phyloP scores from a whole-genome alignment of 2,329 filamentous ascomycete species.

The Aspergillus ustus region DNA sequence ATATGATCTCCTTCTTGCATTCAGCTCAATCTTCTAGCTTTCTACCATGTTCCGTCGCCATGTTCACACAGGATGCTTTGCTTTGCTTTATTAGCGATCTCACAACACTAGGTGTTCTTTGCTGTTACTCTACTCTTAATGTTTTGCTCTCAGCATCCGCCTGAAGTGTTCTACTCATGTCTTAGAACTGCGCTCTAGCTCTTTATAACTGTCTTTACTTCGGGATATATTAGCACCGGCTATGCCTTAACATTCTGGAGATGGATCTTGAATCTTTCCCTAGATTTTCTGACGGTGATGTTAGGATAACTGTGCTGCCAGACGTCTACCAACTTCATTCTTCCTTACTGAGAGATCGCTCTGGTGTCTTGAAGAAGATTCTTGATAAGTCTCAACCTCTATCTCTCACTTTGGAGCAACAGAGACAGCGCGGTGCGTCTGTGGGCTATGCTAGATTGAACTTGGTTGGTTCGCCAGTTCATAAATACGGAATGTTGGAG shows the following conservation, averaged over 20 bases:
- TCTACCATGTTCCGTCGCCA: background rate
- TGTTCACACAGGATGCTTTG: background rate
- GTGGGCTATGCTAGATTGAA: slow-evolving; percentile 2
- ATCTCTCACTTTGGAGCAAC: background rate
- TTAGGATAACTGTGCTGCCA: slow-evolving; percentile 42
- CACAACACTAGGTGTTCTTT: background rate
- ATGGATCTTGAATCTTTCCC: slow-evolving; percentile 34
- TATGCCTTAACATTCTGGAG: background rate
- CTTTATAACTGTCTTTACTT: background rate
- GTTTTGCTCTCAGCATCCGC: background rate
- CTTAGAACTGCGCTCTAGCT: background rate
- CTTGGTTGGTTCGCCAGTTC: slow-evolving; percentile 12
- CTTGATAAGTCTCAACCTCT: background rate
- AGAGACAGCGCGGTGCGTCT: background rate
- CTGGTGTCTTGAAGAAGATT: slow-evolving; percentile 8
- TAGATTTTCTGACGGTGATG: slow-evolving; percentile 45
- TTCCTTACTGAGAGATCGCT: slow-evolving; percentile 7
- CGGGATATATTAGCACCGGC: background rate
- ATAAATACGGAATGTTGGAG: slow-evolving; percentile 19
- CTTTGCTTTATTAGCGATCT: background rate
- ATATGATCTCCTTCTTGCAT: background rate
- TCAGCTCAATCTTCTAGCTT: background rate
- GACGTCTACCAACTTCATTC: slow-evolving; percentile 48
- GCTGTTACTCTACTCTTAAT: background rate
- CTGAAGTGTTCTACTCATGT: slow-evolving; percentile 7